These are phyloP conservation scores for Limnanthes douglasii DNA, from an alignment of 345 rosid genomes.

Conservation along the genomic window DNA sequence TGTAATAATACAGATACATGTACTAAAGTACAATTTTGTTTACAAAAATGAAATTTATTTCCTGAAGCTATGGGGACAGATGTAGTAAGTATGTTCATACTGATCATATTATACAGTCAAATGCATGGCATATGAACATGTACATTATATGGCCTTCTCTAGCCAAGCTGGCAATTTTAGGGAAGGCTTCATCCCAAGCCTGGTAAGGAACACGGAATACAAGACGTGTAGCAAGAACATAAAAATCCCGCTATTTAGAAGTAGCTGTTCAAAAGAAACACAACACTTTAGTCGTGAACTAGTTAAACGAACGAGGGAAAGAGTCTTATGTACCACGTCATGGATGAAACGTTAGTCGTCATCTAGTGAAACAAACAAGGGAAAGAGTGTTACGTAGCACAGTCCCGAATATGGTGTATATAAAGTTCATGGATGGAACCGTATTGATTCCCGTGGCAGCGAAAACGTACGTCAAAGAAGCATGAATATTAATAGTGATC, in stretches of 20 bases:
- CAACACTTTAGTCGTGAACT: background rate
- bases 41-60: too few species aligned
- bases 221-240: slow-evolving; percentile 71
- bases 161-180: slow-evolving; percentile 73
- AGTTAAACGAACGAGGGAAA: background rate
- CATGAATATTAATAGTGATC: slow-evolving; percentile 89
- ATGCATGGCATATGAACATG: too few species aligned
- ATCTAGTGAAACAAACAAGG: background rate
- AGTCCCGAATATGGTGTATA: slow-evolving; percentile 60
- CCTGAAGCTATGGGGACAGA: too few species aligned
- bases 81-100: too few species aligned
- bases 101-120: too few species aligned
- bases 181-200: slow-evolving; percentile 68
- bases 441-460: slow-evolving; percentile 60
- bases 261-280: slow-evolving; percentile 29
- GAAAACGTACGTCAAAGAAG: slow-evolving; percentile 55
- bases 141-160: slow-evolving; percentile 46
- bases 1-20: too few species aligned
- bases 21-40: too few species aligned
- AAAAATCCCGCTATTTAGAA: slow-evolving; percentile 73
- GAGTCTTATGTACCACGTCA: too few species aligned
- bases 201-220: slow-evolving; percentile 56
- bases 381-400: slow-evolving; percentile 34
- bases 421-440: slow-evolving; percentile 65
- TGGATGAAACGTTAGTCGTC: too few species aligned